phyloP scores from a whole-genome alignment of 2,329 filamentous ascomycete species.

The Fusarium pseudocircinatum region DNA sequence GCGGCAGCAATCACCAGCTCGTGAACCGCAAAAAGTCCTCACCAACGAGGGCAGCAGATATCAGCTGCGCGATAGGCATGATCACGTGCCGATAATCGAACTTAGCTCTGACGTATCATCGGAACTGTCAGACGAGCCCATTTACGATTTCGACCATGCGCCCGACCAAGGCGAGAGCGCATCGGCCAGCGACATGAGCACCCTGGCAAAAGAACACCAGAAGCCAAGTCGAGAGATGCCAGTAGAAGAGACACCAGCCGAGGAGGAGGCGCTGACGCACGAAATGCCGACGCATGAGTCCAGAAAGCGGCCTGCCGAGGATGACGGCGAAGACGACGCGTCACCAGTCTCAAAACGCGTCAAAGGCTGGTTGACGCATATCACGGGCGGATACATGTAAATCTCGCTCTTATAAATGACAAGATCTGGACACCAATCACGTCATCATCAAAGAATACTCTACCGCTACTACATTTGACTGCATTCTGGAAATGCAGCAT shows the following conservation, averaged over 20 bases:
- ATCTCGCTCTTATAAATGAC: not conserved
- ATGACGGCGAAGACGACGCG: slow-evolving; percentile 3
- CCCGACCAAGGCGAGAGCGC: slow-evolving; percentile 9
- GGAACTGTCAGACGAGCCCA: not conserved
- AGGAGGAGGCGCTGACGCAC: not conserved
- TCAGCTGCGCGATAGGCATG: not conserved
- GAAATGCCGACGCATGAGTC: slow-evolving; percentile 1
- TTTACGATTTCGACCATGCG: not conserved
- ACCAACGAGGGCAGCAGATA: not conserved
- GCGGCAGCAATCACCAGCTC: not conserved
- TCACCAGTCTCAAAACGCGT: slow-evolving; percentile 16
- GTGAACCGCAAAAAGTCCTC: not conserved
- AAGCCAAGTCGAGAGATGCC: not conserved
- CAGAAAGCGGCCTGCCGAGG: not conserved
- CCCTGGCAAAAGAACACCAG: not conserved
- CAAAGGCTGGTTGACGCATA: slow-evolving; percentile 3
- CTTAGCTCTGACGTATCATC: not conserved
- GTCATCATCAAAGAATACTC: not conserved
- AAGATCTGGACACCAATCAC: not conserved
- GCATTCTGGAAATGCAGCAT: not conserved
- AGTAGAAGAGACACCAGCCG: not conserved
- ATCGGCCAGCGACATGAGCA: slow-evolving; percentile 3
- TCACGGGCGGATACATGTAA: slow-evolving; percentile 12
- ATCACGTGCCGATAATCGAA: slow-evolving; percentile 2
- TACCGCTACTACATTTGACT: not conserved